These are phyloP conservation scores for Diaporthe capsici DNA, from an alignment of 2,329 filamentous ascomycete species.

Conservation along the genomic window DNA sequence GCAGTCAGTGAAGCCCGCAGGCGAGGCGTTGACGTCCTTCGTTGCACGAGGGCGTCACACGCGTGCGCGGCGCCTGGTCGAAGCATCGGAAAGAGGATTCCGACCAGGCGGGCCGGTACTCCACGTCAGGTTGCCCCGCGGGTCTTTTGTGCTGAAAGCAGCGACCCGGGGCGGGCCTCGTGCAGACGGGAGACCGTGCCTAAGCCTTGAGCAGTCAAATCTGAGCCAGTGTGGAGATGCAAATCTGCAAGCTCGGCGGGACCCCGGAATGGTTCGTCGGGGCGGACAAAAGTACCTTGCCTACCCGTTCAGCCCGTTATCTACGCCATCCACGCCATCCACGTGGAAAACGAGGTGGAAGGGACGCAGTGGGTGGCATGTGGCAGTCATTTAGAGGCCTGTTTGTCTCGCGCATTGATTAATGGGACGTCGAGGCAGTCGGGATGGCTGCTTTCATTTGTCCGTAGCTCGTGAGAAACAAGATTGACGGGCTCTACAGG, in stretches of 20 bases:
- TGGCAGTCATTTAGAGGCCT: background rate
- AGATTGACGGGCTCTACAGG: constrained; percentile 31
- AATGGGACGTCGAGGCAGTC: background rate
- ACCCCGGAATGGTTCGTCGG: constrained; percentile 20
- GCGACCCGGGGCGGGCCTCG: constrained; percentile 11
- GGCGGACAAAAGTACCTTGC: constrained; percentile 14
- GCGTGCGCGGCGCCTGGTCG: constrained; percentile 2
- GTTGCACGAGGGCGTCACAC: constrained; percentile 15
- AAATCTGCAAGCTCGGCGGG: constrained; percentile 25
- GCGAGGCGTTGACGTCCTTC: background rate
- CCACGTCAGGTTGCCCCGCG: constrained; percentile 20
- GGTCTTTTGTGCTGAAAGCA: background rate
- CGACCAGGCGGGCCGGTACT: constrained; percentile 21
- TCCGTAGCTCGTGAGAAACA: constrained; percentile 30
- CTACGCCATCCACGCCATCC: constrained; percentile 20
- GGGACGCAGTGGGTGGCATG: background rate
- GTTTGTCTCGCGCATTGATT: constrained; percentile 10
- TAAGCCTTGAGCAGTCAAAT: constrained; percentile 8
- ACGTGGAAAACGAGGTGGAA: constrained; percentile 19
- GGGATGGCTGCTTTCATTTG: constrained; percentile 22
- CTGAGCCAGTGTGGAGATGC: constrained; percentile 18
- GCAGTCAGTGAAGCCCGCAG: constrained; percentile 10
- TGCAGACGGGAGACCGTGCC: constrained; percentile 24
- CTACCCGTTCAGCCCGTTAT: constrained; percentile 5
- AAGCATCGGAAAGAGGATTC: constrained; percentile 23